Percentiles rank a stretch among this genome's conserved stretches.
These are phyloP conservation scores for Rickenella mellea DNA, from an alignment of 768 basidiomycete genomes.

Conservation along the genomic window DNA sequence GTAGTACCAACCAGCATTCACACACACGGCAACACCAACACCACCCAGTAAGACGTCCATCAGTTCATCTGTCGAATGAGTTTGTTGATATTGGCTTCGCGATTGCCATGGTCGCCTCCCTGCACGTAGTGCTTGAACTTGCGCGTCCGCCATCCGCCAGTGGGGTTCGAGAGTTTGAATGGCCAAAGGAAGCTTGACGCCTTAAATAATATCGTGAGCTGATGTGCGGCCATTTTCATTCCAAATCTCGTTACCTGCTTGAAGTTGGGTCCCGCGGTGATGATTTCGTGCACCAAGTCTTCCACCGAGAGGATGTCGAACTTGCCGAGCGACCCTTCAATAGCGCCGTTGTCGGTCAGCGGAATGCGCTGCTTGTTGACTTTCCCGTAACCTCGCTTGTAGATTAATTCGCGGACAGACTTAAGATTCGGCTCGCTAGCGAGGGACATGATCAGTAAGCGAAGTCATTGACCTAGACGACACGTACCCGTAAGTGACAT, in stretches of 20 bases:
- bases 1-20: not conserved
- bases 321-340: constrained; percentile 85
- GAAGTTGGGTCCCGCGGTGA: constrained; percentile 95
- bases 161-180: constrained; percentile 99
- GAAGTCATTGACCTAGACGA: not conserved
- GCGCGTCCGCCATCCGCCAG: constrained; percentile 93
- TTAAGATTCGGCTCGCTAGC: constrained; percentile 90
- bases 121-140: constrained; percentile 97
- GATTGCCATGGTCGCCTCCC: constrained; percentile 96
- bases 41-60: not conserved
- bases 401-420: constrained; percentile 92
- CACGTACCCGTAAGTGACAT: constrained; percentile 89
- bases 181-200: constrained; percentile 98
- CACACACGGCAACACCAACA: not conserved
- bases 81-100: constrained; percentile 95
- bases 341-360: constrained; percentile 85
- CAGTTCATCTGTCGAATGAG: constrained; percentile 94
- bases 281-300: constrained; percentile 95
- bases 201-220: constrained; percentile 24
- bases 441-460: not conserved
- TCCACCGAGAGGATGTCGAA: constrained; percentile 95
- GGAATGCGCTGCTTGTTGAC: constrained; percentile 97
- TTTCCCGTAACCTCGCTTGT: constrained; percentile 99
- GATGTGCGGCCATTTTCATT: not conserved
- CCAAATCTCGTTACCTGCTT: constrained; percentile 64